Evolutionary conservation across 108 stramenopile genomes (phyloP).

Genomic region (Cyclotella distinguenda): DNA sequence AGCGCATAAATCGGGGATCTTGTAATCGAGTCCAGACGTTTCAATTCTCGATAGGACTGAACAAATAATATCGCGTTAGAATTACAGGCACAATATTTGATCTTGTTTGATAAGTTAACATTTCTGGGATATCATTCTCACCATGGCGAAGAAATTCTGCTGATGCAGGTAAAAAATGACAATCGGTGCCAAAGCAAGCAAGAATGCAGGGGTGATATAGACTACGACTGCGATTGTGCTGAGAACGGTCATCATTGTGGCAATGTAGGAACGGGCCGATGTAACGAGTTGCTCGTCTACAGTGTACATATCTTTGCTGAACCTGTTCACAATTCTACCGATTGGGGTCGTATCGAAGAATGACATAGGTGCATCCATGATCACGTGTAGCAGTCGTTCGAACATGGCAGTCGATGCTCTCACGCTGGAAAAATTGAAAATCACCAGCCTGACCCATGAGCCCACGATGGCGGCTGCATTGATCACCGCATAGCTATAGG

Average conservation of each 20-base stretch:
- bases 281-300: slow-evolving; percentile 87
- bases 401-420: slow-evolving; percentile 59
- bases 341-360: slow-evolving; percentile 78
- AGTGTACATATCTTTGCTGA: slow-evolving; percentile 90
- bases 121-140: background rate
- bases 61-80: background rate
- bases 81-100: background rate
- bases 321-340: slow-evolving; percentile 77
- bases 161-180: slow-evolving; percentile 65
- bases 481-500: slow-evolving; percentile 61
- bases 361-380: slow-evolving; percentile 87
- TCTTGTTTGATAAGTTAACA: no score
- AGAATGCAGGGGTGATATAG: slow-evolving; percentile 30
- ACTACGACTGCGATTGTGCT: slow-evolving; percentile 77
- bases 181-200: slow-evolving; percentile 46
- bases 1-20: slow-evolving; percentile 91
- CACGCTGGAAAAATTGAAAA: slow-evolving; percentile 55
- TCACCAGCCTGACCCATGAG: slow-evolving; percentile 49
- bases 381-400: slow-evolving; percentile 48
- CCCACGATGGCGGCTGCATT: slow-evolving; percentile 56
- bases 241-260: slow-evolving; percentile 63
- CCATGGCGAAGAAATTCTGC: slow-evolving; percentile 81
- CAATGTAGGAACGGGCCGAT: slow-evolving; percentile 71
- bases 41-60: slow-evolving; percentile 85
- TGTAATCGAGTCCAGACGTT: slow-evolving; percentile 82